phyloP scores from a whole-genome alignment of 1,284 basidiomycete species.

The Ustilago sp. region DNA sequence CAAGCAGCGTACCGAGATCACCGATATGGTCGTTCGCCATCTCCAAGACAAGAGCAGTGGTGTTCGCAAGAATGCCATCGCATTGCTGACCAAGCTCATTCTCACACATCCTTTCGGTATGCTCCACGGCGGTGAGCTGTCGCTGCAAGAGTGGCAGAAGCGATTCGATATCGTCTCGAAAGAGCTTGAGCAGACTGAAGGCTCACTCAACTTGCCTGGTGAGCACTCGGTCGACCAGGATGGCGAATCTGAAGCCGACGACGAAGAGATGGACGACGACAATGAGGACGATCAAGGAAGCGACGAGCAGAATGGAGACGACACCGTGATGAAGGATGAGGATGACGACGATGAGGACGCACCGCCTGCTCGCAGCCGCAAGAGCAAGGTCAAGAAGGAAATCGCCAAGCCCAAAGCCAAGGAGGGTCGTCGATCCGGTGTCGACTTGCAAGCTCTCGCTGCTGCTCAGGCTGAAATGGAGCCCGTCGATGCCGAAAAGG shows the following conservation, averaged over 20 bases:
- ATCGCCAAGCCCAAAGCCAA: constrained; percentile 41
- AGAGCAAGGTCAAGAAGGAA: constrained; percentile 14
- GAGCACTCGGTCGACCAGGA: constrained; percentile 65
- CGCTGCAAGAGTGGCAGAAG: constrained; percentile 79
- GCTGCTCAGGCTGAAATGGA: constrained; percentile 59
- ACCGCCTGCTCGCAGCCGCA: constrained; percentile 12
- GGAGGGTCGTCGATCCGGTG: constrained; percentile 71
- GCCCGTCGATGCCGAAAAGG: constrained; percentile 59
- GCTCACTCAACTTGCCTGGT: constrained; percentile 56
- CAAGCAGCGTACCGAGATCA: constrained; percentile 83
- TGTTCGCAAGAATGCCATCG: constrained; percentile 86
- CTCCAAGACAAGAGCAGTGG: constrained; percentile 90
- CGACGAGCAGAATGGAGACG: constrained; percentile 25
- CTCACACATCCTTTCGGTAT: constrained; percentile 89
- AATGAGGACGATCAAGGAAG: constrained; percentile 28
- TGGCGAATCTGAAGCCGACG: constrained; percentile 68
- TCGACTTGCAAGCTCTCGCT: constrained; percentile 58
- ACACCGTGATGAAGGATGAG: constrained; percentile 33
- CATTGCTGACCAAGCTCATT: constrained; percentile 81
- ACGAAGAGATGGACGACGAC: constrained; percentile 70
- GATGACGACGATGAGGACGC: constrained; percentile 26
- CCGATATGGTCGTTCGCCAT: constrained; percentile 80
- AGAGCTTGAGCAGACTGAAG: constrained; percentile 73
- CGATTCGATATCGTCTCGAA: constrained; percentile 74
- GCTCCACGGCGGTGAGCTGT: constrained; percentile 85